These are phyloP conservation scores for Ustilago loliicola DNA, from an alignment of 1,284 basidiomycete species.

Conservation along the genomic window DNA sequence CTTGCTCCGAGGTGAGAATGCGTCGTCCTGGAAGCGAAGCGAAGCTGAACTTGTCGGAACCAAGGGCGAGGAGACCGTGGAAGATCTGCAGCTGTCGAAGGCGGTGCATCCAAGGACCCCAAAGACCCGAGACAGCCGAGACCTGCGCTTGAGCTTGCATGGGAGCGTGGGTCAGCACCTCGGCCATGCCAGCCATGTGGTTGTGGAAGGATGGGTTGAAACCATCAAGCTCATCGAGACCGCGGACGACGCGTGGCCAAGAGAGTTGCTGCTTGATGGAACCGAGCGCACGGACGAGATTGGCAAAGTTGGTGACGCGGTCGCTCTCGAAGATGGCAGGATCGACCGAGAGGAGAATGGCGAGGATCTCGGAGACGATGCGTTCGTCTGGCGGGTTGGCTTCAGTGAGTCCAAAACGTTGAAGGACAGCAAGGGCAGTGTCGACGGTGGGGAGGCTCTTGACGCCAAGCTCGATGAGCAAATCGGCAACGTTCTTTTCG, in stretches of 20 bases:
- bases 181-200: slow-evolving; percentile 55
- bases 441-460: slow-evolving; percentile 50
- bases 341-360: slow-evolving; percentile 56
- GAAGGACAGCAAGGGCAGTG: slow-evolving; percentile 56
- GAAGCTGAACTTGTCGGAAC: slow-evolving; percentile 85
- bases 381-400: slow-evolving; percentile 51
- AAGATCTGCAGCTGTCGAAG: slow-evolving; percentile 88
- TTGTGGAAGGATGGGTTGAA: slow-evolving; percentile 71
- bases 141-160: slow-evolving; percentile 19
- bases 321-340: slow-evolving; percentile 46
- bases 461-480: slow-evolving; percentile 61
- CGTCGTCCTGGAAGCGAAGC: slow-evolving; percentile 57
- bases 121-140: slow-evolving; percentile 72
- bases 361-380: slow-evolving; percentile 61
- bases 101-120: slow-evolving; percentile 81
- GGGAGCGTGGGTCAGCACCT: slow-evolving; percentile 62
- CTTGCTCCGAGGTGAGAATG: slow-evolving; percentile 56
- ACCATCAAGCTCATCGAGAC: slow-evolving; percentile 71
- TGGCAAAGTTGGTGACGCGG: slow-evolving; percentile 49
- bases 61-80: slow-evolving; percentile 84
- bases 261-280: slow-evolving; percentile 45
- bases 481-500: slow-evolving; percentile 53
- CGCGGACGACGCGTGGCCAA: slow-evolving; percentile 70
- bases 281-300: slow-evolving; percentile 41
- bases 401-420: slow-evolving; percentile 56